Conservation (phyloP, 1,284 basidiomycete species). For the Ganoderma resinaceum region DNA sequence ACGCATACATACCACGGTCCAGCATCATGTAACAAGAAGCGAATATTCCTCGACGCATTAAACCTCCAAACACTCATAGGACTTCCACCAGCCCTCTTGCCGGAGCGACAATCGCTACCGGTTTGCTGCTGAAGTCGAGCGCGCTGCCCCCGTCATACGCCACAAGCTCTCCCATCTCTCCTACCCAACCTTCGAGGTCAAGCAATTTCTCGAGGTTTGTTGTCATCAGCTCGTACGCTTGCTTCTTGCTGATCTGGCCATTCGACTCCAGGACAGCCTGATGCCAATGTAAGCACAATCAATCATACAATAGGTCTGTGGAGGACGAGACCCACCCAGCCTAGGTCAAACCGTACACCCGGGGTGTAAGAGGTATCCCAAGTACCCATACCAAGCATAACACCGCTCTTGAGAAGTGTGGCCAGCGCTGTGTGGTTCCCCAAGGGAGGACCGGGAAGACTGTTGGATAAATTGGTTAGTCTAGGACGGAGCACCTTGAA, state of each 20-base stretch:
- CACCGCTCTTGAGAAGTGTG: constrained; percentile 53
- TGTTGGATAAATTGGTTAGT: constrained; percentile 24
- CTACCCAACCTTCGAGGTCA: constrained; percentile 43
- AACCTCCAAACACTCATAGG: constrained; percentile 30
- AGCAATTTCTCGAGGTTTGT: constrained; percentile 60
- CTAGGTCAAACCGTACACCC: constrained; percentile 61
- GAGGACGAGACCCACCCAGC: constrained; percentile 47
- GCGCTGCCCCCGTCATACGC: constrained; percentile 55
- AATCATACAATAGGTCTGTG: not conserved
- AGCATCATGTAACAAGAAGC: not conserved
- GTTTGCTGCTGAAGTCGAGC: constrained; percentile 50
- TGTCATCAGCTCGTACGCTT: constrained; percentile 54
- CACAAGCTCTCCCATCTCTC: constrained; percentile 52
- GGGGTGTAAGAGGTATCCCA: constrained; percentile 55
- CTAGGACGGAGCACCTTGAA: not conserved
- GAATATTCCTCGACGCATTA: not conserved
- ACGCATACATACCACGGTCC: not conserved
- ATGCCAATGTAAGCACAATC: not conserved
- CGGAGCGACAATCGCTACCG: constrained; percentile 47
- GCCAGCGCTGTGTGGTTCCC: constrained; percentile 54
- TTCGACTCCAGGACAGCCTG: constrained; percentile 47
- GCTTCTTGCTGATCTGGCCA: constrained; percentile 47
- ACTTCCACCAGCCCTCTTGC: constrained; percentile 44
- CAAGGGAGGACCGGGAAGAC: constrained; percentile 62
- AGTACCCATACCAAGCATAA: constrained; percentile 61